Percentiles rank a stretch among this genome's conserved stretches.
phyloP scores from a whole-genome alignment of 306 rosid species.

The Begonia peltatifolia region DNA sequence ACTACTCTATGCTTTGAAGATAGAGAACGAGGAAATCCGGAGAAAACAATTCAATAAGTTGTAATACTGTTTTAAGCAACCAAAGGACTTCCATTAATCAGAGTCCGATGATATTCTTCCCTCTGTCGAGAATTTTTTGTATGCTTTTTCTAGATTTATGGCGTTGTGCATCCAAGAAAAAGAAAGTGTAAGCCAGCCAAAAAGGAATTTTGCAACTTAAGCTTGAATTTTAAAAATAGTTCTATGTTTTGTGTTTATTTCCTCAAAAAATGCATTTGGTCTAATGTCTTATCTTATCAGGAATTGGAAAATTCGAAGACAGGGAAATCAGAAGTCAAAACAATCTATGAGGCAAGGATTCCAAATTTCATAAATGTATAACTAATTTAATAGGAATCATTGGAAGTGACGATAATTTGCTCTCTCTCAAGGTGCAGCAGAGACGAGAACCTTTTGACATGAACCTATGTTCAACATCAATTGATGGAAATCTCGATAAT shows the following conservation, averaged over 20 bases:
- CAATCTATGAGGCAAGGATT: constrained; percentile 83
- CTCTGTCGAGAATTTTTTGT: too few species aligned
- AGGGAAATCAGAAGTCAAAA: constrained; percentile 91
- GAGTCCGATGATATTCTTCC: too few species aligned
- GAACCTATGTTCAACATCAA: constrained; percentile 68
- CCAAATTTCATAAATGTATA: constrained; percentile 10
- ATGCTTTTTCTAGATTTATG: too few species aligned
- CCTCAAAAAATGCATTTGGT: background rate
- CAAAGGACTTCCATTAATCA: too few species aligned
- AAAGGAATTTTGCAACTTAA: too few species aligned
- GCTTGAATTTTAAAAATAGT: background rate
- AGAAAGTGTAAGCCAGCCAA: too few species aligned
- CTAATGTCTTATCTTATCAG: background rate
- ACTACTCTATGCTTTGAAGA: too few species aligned
- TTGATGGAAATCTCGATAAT: constrained; percentile 51
- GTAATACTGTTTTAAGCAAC: too few species aligned
- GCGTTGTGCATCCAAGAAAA: too few species aligned
- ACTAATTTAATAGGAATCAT: constrained; percentile 14
- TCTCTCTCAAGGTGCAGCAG: constrained; percentile 83
- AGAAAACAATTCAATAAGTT: too few species aligned
- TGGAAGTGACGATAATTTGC: constrained; percentile 31
- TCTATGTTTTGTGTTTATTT: background rate
- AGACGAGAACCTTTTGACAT: constrained; percentile 89
- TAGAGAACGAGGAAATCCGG: too few species aligned
- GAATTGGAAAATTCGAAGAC: constrained; percentile 11